Evolutionary conservation across 2,329 filamentous ascomycete genomes (phyloP), one percentile per base, ranked within the genome.

Genomic region (Endoconidiophora polonica): DNA sequence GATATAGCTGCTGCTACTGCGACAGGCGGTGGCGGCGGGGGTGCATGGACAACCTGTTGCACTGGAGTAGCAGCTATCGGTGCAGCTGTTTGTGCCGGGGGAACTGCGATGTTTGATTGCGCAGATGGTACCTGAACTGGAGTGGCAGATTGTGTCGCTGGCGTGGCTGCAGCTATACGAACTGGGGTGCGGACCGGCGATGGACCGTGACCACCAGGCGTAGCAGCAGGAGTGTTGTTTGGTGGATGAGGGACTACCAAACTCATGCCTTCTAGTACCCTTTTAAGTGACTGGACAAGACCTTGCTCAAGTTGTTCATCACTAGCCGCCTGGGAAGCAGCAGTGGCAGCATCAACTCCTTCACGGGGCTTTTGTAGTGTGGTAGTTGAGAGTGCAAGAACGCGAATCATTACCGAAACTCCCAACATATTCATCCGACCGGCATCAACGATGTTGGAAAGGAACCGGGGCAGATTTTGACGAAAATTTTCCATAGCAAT

Each of bases 371-470:
- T 59, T 18, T 66, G 59, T 23, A 68, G 65, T 54, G 67, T 72
- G 3, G 63, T 62, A 33, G 68, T 63, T 3, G 68, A 65, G 16
- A 74, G 63, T 2, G 69, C 71, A 5, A 74, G 60, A 2, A 70
- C 68, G 20, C 69, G 69, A 54, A 73, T 67, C 44, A 73, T 69
- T 10, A 71, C 70, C 2, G 70, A 73, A 29, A 74, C 58, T 0
- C 71, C 62, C 33, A 74, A 61, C 9, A 65, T 64, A 55, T 73
- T 69, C 10, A 69, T 66, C 52, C 64, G 65, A 23, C 61, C 60
- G 49, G 63, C 62, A 20, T 68, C 68, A 1, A 67, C 58, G 40
- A 64, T 65, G 0, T 56, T 59, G 40, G 63, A 63, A 39, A 74
- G 62, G 40, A 64, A 66, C 0, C 56, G 59, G 40, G 63, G 63